Evolutionary conservation across 345 rosid genomes (phyloP).

Genomic region (Conringia planisiliqua): DNA sequence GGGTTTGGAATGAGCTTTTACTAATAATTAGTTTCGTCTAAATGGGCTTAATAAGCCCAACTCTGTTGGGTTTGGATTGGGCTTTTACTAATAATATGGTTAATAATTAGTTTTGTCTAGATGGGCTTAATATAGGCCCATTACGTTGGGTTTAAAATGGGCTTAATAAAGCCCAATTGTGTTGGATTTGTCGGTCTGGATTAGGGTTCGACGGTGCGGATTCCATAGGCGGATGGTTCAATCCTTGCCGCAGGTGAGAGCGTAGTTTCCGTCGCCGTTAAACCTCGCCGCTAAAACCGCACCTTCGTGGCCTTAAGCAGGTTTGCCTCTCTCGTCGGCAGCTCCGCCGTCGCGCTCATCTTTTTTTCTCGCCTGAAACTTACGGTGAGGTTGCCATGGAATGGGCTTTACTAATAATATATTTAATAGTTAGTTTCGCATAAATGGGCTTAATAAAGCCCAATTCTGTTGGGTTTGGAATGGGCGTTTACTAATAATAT

Average conservation of each 20-base stretch:
- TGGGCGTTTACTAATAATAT: too few species aligned
- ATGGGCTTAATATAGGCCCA: too few species aligned
- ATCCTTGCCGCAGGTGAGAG: conserved; percentile 92
- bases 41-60: too few species aligned
- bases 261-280: conserved; percentile 89
- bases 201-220: conserved; percentile 91
- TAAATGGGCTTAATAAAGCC: conserved; percentile 1
- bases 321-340: conserved; percentile 59
- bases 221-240: conserved; percentile 97
- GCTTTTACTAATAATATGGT: too few species aligned
- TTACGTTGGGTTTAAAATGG: too few species aligned
- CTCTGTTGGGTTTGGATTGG: too few species aligned
- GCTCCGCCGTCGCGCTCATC: conserved; percentile 54
- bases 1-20: too few species aligned
- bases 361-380: conserved; percentile 17
- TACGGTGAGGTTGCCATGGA: neutral
- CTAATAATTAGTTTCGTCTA: too few species aligned
- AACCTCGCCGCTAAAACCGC: conserved; percentile 84
- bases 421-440: neutral
- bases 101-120: too few species aligned
- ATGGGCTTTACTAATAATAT: conserved; percentile 2
- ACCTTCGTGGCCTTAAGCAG: conserved; percentile 79
- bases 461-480: too few species aligned
- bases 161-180: too few species aligned
- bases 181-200: conserved; percentile 92